Percentiles rank a stretch among this genome's conserved stretches.
Conservation (phyloP, 2,329 filamentous ascomycete genomes). For the Phyllosticta citrichinensis region DNA sequence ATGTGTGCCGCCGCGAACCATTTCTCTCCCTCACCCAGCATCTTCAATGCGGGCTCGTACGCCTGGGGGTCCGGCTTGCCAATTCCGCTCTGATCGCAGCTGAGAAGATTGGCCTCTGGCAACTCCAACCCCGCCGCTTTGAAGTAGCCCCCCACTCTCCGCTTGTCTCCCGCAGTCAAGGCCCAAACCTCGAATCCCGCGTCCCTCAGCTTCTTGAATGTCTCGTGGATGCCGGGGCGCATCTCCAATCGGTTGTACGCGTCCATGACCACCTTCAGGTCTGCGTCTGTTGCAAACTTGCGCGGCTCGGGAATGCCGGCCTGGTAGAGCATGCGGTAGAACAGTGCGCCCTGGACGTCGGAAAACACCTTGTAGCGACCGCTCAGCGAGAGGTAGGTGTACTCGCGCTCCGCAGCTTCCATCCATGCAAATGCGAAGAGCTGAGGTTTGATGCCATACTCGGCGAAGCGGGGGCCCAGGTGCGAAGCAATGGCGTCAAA, state of each 20-base stretch:
- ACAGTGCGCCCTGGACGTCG: constrained; percentile 34
- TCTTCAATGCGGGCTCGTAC: constrained; percentile 36
- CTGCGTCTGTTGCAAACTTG: constrained; percentile 32
- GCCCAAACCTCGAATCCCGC: constrained; percentile 45
- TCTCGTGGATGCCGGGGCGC: constrained; percentile 32
- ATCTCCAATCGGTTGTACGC: constrained; percentile 25
- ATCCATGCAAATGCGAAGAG: constrained; percentile 40
- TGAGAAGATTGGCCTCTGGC: constrained; percentile 41
- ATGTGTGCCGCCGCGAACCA: constrained; percentile 53
- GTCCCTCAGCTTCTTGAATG: constrained; percentile 33
- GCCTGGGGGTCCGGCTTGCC: constrained; percentile 42
- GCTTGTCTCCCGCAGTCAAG: constrained; percentile 42
- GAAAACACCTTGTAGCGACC: constrained; percentile 35
- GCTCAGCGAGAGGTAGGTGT: constrained; percentile 39
- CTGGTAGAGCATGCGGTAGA: constrained; percentile 40
- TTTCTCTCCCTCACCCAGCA: constrained; percentile 31
- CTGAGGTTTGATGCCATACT: constrained; percentile 29
- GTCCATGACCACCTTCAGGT: constrained; percentile 31
- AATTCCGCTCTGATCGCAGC: constrained; percentile 39
- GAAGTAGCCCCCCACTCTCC: constrained; percentile 45
- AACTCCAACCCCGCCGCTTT: constrained; percentile 39
- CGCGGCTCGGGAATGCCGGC: constrained; percentile 36
- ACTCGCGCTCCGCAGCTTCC: constrained; percentile 39
- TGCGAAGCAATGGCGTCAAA: constrained; percentile 31
- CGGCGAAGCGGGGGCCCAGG: constrained; percentile 33